Evolutionary conservation across 2,329 filamentous ascomycete genomes (phyloP).

Genomic region (Ascochyta viciae-villosae): DNA sequence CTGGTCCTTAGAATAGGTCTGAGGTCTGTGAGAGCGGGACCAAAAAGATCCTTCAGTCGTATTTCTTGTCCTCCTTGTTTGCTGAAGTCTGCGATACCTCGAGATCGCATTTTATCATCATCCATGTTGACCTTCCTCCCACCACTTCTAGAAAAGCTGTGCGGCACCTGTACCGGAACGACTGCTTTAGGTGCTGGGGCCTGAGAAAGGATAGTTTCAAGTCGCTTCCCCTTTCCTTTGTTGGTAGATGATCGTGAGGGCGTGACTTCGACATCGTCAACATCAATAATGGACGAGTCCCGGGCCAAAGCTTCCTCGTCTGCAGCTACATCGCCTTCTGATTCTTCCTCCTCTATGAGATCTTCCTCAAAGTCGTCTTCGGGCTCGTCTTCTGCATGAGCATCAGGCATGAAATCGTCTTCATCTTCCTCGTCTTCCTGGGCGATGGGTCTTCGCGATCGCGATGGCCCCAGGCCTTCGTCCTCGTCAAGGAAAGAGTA

Average conservation of each 20-base stretch:
- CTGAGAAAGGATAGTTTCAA: not conserved
- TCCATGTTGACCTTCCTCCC: conserved; percentile 24
- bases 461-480: conserved; percentile 17
- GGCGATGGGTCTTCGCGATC: conserved; percentile 12
- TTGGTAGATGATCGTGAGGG: conserved; percentile 4
- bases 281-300: conserved; percentile 20
- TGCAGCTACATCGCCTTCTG: conserved; percentile 25
- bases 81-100: conserved; percentile 42
- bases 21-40: conserved; percentile 59
- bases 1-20: conserved; percentile 56
- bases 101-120: conserved; percentile 28
- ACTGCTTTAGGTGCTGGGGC: not conserved
- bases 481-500: conserved; percentile 33
- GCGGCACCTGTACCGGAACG: conserved; percentile 12
- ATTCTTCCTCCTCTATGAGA: conserved; percentile 34
- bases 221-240: conserved; percentile 8
- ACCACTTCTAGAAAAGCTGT: conserved; percentile 23
- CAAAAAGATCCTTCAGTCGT: conserved; percentile 60
- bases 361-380: conserved; percentile 46
- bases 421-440: conserved; percentile 29
- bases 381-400: conserved; percentile 34
- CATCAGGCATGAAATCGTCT: conserved; percentile 37
- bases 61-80: conserved; percentile 44
- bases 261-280: conserved; percentile 12
- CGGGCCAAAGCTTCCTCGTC: conserved; percentile 21